Percentiles rank a stretch among this genome's conserved stretches.
Conservation (phyloP, 805 yeast species). For the Danielia oregonensis region DNA sequence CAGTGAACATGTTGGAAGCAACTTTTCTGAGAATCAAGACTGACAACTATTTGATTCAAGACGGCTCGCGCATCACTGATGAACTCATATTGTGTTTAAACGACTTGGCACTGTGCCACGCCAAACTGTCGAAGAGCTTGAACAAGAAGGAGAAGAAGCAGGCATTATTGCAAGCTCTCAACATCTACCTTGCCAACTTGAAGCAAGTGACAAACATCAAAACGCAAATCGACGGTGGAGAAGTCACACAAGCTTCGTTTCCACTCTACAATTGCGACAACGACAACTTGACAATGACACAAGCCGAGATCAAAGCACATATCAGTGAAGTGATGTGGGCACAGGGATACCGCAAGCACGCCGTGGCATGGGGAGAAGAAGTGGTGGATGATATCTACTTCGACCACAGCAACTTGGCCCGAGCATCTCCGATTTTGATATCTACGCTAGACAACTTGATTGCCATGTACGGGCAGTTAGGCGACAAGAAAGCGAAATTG, state of each 20-base stretch:
- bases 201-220: conserved; percentile 20
- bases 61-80: conserved; percentile 30
- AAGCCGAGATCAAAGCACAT: conserved; percentile 35
- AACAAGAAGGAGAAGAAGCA: conserved; percentile 10
- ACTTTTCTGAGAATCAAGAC: conserved; percentile 25
- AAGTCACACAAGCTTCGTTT: conserved; percentile 23
- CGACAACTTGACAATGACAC: conserved; percentile 24
- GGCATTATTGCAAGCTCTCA: conserved; percentile 24
- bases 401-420: conserved; percentile 23
- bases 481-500: conserved; percentile 20
- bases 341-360: conserved; percentile 33
- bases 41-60: conserved; percentile 24
- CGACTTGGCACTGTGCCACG: conserved; percentile 31
- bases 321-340: conserved; percentile 42
- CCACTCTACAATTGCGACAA: conserved; percentile 36
- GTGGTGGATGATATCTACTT: conserved; percentile 34
- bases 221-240: conserved; percentile 14
- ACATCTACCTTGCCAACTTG: conserved; percentile 36
- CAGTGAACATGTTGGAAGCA: conserved; percentile 29
- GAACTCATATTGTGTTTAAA: conserved; percentile 33
- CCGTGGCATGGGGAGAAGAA: conserved; percentile 41
- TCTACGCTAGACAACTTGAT: conserved; percentile 30
- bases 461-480: conserved; percentile 27
- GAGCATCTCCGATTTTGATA: conserved; percentile 26
- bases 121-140: conserved; percentile 11